These are phyloP conservation scores for Daphne laureola DNA, from an alignment of 441 rosid species.

Conservation along the genomic window DNA sequence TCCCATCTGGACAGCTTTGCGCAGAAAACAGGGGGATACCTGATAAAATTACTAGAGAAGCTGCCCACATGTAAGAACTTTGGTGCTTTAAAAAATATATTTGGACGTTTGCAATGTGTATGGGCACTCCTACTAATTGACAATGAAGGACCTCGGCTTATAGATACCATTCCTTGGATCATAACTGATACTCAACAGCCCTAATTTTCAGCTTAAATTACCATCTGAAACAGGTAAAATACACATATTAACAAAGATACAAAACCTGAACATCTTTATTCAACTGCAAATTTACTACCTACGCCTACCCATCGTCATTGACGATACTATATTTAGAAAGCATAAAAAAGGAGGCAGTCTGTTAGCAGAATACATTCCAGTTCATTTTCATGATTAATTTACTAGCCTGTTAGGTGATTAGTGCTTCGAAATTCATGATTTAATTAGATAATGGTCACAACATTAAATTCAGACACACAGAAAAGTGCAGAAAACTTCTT, in stretches of 20 bases:
- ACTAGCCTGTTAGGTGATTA: too few species aligned
- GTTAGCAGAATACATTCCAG: too few species aligned
- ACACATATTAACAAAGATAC: not conserved
- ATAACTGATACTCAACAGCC: slow-evolving; percentile 26
- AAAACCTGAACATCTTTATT: not conserved
- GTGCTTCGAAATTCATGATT: too few species aligned
- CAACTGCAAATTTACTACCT: too few species aligned
- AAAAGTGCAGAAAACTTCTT: too few species aligned
- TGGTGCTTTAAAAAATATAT: slow-evolving; percentile 15
- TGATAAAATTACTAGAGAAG: slow-evolving; percentile 16
- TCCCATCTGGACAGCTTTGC: slow-evolving; percentile 60
- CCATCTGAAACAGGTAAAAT: slow-evolving; percentile 5
- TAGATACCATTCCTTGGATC: slow-evolving; percentile 42
- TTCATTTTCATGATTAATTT: too few species aligned
- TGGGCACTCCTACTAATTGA: slow-evolving; percentile 15
- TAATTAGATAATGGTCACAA: too few species aligned
- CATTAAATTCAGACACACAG: too few species aligned
- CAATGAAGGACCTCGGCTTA: slow-evolving; percentile 27
- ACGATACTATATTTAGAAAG: too few species aligned
- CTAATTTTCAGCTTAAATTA: slow-evolving; percentile 8
- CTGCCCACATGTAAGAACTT: slow-evolving; percentile 9
- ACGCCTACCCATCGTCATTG: too few species aligned
- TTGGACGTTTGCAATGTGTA: slow-evolving; percentile 24
- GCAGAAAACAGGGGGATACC: slow-evolving; percentile 33
- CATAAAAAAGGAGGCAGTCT: too few species aligned